Base-by-base conservation (phyloP, 768 basidiomycete species). In the Podaxis sp. region DNA sequence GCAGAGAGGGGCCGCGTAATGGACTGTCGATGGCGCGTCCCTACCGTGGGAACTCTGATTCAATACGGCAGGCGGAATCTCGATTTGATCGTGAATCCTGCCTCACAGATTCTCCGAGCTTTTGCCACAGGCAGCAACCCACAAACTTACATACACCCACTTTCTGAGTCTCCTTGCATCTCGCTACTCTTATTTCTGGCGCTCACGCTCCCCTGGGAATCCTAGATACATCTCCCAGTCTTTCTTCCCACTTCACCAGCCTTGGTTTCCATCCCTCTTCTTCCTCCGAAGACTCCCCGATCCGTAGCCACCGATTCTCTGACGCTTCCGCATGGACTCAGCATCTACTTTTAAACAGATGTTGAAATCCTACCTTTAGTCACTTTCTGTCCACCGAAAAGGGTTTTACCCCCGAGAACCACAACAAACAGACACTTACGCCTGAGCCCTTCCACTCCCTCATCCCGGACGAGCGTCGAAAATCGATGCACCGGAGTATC, bases 1-100 rank as follows among this genome's bases (percentile, higher is more conserved):
- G 67, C 65, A 69, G 67, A 65, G 72, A 71, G 70, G 76, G 77
- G 79, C 76, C 78, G 80, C 79, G 79, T 80, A 78, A 79, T 77
- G 68, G 70, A 72, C 64, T 67, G 59, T 68, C 65, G 68, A 72
- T 74, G 73, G 74, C 77, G 76, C 75, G 75, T 76, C 73, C 73
- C 67, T 30, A 67, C 65, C 76, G 77, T 78, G 77, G 72, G 78
- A 78, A 79, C 36, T 66, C 63, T 64, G 36, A 63, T 62, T 67
- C 67, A 65, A 61, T 55, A 58, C 61, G 60, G 54, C 59, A 48
- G 38, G 33, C 64, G 48, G 54, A 64, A 59, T 59, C 61, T 56
- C n/a, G 55, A 56, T 63, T 40, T 58, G 55, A 53, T 61, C 49
- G 40, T 55, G 42, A 38, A 46, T 59, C 61, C 39, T 33, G n/a